Evolutionary conservation across 2,329 filamentous ascomycete species (phyloP), one percentile per base, ranked within the genome.

Genomic region (Akanthomyces lecanii): DNA sequence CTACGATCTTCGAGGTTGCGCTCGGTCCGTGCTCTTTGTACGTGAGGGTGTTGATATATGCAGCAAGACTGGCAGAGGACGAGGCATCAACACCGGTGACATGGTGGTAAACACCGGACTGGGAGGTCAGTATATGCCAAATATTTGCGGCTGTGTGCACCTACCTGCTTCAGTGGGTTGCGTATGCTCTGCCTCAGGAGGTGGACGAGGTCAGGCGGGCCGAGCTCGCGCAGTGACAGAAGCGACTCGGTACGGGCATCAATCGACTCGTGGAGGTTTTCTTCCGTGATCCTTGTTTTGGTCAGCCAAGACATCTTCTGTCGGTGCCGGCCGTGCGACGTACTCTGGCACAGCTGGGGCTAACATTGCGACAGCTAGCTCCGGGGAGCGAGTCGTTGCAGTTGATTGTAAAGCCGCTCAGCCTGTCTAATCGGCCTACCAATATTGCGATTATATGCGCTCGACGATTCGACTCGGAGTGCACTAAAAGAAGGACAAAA

Each of bases 41-140:
- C 52, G 93, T 97, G 65, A 99, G 83, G 45, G 94, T 98, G 77
- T 98, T 99, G 78, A 99, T 96, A 77, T 99, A 99, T 69, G 95
- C 95, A 47, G 95, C 95, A 64, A 99, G 81, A 78, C 94, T 98
- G 64, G 95, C 95, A 11, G 95, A 98, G 7, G 95, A 98, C 2
- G 95, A 99, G 55, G 95, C 95, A 78, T 99, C 95, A 72, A 97
- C 89, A 65, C 95, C 95, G 45, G 92, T 97, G 69, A 97, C 93
- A 87, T 99, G 95, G 76, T 99, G 95, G 75, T 99, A 99, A 62
- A 97, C 89, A 64, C 95, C 95, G 65, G 88, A 88, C 90, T 97
- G 69, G 60, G 1, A 16, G 5, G 47, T 65, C 14, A 66, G 54
- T 14, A 28, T 18, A n/a, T 14, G 42, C 3, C 25, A 16, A 8